These are phyloP conservation scores for Diaporthe helianthi DNA, from an alignment of 2,329 filamentous ascomycete species.

Conservation along the genomic window DNA sequence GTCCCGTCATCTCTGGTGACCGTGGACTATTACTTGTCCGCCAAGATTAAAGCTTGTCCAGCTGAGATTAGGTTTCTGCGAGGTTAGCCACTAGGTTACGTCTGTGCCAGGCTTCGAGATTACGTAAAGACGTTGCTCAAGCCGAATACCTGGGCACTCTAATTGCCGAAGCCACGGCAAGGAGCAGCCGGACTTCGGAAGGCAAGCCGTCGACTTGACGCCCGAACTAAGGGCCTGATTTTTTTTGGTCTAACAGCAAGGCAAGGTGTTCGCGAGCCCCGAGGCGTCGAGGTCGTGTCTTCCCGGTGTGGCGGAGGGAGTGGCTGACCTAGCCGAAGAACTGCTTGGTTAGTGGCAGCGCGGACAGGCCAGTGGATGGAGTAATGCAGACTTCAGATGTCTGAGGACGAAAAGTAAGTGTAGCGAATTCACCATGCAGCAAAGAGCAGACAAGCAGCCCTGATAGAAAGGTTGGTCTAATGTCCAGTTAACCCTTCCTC, in stretches of 20 bases:
- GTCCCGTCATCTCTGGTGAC: not conserved
- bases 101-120: not conserved
- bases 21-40: not conserved
- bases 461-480: not conserved
- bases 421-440: not conserved
- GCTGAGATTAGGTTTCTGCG: constrained; percentile 3
- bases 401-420: not conserved
- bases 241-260: not conserved
- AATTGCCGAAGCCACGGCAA: not conserved
- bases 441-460: not conserved
- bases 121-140: not conserved
- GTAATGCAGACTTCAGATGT: not conserved
- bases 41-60: not conserved
- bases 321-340: not conserved
- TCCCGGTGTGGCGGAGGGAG: not conserved
- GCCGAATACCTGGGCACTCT: too few relatives aligned
- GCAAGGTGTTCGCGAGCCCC: not conserved
- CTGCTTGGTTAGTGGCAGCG: not conserved
- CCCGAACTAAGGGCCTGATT: not conserved
- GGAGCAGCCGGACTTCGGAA: not conserved
- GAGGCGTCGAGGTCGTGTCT: not conserved
- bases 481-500: too few relatives aligned
- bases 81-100: not conserved
- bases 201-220: not conserved
- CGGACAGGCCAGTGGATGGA: not conserved